phyloP scores from a whole-genome alignment of 2,329 filamentous ascomycete species.

The Nemania diffusa region DNA sequence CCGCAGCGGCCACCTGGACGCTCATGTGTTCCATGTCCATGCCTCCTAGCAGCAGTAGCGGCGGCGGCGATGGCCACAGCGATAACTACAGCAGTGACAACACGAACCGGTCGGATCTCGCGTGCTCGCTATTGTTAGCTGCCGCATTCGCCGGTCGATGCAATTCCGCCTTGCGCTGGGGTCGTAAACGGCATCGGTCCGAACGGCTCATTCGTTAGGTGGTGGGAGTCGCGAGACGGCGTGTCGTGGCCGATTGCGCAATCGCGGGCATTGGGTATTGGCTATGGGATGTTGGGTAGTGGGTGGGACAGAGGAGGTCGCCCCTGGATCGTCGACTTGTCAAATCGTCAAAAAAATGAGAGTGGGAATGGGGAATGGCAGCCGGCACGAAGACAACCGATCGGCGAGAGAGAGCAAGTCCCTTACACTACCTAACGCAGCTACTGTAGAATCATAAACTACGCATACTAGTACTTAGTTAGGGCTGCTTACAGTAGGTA shows the following conservation, averaged over 20 bases:
- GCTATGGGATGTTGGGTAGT: no score
- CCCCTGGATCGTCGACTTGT: constrained; percentile 14
- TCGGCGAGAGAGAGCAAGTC: neutral
- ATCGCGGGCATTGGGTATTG: constrained; percentile 36
- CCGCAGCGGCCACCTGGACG: constrained; percentile 49
- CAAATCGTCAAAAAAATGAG: neutral
- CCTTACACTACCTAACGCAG: neutral
- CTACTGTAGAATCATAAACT: no score
- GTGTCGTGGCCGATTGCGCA: constrained; percentile 27
- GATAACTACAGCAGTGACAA: neutral
- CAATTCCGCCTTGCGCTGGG: constrained; percentile 34
- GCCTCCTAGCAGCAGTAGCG: neutral
- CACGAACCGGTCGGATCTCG: constrained; percentile 24
- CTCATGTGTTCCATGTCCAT: constrained; percentile 53
- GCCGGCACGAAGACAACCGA: constrained; percentile 5
- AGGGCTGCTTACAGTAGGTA: no score
- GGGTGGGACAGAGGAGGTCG: constrained; percentile 11
- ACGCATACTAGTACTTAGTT: neutral
- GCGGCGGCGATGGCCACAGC: neutral
- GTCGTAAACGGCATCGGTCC: constrained; percentile 37
- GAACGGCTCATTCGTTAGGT: constrained; percentile 10
- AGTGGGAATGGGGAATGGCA: constrained; percentile 2
- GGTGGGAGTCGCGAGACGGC: constrained; percentile 11
- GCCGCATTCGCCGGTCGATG: constrained; percentile 32
- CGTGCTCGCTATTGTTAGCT: constrained; percentile 34